Base-by-base conservation (phyloP, 2,329 filamentous ascomycete species). In the Alternaria sp. region DNA sequence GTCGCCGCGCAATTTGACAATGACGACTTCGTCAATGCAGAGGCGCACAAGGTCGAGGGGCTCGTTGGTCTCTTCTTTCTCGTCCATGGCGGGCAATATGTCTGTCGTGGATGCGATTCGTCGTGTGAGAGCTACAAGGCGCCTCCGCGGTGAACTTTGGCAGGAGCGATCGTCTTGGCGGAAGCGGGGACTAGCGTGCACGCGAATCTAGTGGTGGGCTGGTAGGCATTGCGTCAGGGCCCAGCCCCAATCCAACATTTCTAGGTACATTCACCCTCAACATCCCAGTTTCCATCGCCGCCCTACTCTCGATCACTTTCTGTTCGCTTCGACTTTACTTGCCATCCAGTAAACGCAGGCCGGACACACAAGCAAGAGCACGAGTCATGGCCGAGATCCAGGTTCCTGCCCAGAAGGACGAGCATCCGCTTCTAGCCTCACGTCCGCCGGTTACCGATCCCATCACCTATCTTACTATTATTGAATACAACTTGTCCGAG, bases 1-100 rank as follows among this genome's bases (percentile, higher is more conserved):
- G 81, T 99, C 96, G 73, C 96, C 96, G 77, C 96, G 89, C 69
- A 99, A 87, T 87, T 98, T 98, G 71, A 99, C 95, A 81, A 97
- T 97, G 55, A 99, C 96, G 49, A 96, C 89, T 82, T 99, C 96
- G 81, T 98, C 95, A 51, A 99, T 88, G 71, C 95, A 93, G 60
- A 99, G 88, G 72, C 94, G 93, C 72, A 99, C 96, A 45, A 99
- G 89, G 81, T 98, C 96, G 77, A 99, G 91, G 59, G 96, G 95
- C 84, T 99, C 95, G 57, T 94, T 85, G 80, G 88, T 85, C 77
- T 93, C 91, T 77, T 91, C 92, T 67, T 85, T 87, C 81, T 97
- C 94, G 73, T 94, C 92, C 94, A 97, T 97, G 64, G 68, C 82
- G 68, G 68, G 70, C 57, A 51, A 53, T 28, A 13, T 55, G 59